Evolutionary conservation across 2,329 filamentous ascomycete genomes (phyloP).

Genomic region (Alternaria hordeiaustralica): DNA sequence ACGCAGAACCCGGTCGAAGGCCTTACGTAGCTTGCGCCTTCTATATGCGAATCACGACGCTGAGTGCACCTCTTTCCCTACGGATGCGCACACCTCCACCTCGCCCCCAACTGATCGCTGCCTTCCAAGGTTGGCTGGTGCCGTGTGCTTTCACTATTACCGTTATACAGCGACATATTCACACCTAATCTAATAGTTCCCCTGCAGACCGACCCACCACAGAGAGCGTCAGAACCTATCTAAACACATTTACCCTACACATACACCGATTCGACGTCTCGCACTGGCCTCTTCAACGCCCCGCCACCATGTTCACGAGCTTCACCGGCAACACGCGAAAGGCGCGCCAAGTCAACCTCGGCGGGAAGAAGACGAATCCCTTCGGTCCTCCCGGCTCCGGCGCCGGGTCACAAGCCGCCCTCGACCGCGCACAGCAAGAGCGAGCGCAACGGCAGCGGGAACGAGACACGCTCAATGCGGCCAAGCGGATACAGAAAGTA

Average conservation of each 20-base stretch:
- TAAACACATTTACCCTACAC: not conserved
- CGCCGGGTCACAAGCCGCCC: slow-evolving; percentile 74
- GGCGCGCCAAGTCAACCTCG: slow-evolving; percentile 91
- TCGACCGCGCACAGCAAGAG: slow-evolving; percentile 87
- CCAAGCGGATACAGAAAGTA: slow-evolving; percentile 74
- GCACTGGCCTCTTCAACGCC: not conserved
- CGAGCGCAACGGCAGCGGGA: slow-evolving; percentile 81
- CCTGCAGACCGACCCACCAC: not conserved
- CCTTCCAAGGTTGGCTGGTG: slow-evolving; percentile 1
- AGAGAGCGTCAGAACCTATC: not conserved
- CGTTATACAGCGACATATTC: slow-evolving; percentile 5
- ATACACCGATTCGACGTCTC: not conserved
- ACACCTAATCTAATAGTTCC: slow-evolving; percentile 6
- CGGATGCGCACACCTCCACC: not conserved
- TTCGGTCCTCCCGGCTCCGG: slow-evolving; percentile 68
- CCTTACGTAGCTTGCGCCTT: not conserved
- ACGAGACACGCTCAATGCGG: slow-evolving; percentile 76
- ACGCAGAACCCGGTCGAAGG: slow-evolving; percentile 15
- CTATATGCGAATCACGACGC: not conserved
- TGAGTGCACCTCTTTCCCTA: not conserved
- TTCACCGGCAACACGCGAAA: slow-evolving; percentile 89
- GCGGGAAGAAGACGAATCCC: slow-evolving; percentile 80
- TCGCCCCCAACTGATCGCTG: not conserved
- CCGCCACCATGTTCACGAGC: slow-evolving; percentile 77
- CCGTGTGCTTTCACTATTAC: slow-evolving; percentile 3